Conservation (phyloP, 768 basidiomycete genomes). For the Kwoniella sp. region DNA sequence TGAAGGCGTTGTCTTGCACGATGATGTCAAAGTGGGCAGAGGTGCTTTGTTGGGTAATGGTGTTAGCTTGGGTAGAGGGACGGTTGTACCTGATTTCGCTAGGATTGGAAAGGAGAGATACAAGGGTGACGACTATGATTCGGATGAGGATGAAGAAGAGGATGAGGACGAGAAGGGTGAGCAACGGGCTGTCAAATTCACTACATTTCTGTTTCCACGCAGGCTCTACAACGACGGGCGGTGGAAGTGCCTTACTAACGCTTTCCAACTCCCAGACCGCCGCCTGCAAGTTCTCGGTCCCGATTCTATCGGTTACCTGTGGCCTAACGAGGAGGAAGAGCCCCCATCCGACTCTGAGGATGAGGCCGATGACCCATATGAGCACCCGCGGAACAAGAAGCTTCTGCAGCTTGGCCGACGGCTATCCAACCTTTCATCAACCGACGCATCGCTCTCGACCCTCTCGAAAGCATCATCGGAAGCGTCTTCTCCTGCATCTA, state of each 20-base stretch:
- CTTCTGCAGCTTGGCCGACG: conserved; percentile 52
- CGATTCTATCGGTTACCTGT: conserved; percentile 75
- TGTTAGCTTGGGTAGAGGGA: conserved; percentile 75
- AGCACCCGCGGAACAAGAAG: conserved; percentile 52
- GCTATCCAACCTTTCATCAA: conserved; percentile 40
- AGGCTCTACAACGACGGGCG: no score
- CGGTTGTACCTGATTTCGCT: conserved; percentile 68
- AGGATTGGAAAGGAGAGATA: conserved; percentile 65
- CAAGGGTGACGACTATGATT: conserved; percentile 33
- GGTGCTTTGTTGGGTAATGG: conserved; percentile 83
- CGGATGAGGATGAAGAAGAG: conserved; percentile 30
- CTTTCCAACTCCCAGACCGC: background rate
- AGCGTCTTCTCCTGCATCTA: conserved; percentile 42
- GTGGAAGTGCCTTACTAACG: conserved; percentile 5
- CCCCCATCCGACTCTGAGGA: conserved; percentile 50
- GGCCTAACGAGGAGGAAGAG: conserved; percentile 63
- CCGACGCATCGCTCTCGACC: conserved; percentile 44
- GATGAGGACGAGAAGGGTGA: conserved; percentile 25
- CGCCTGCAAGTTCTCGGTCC: conserved; percentile 61
- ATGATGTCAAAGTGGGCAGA: conserved; percentile 66
- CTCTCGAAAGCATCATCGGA: conserved; percentile 50
- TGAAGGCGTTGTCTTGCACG: conserved; percentile 69
- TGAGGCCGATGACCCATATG: conserved; percentile 61
- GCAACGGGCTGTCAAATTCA: no score
- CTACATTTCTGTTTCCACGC: no score